These are phyloP conservation scores for Vicia faba DNA, from an alignment of 306 rosid species.

Conservation along the genomic window DNA sequence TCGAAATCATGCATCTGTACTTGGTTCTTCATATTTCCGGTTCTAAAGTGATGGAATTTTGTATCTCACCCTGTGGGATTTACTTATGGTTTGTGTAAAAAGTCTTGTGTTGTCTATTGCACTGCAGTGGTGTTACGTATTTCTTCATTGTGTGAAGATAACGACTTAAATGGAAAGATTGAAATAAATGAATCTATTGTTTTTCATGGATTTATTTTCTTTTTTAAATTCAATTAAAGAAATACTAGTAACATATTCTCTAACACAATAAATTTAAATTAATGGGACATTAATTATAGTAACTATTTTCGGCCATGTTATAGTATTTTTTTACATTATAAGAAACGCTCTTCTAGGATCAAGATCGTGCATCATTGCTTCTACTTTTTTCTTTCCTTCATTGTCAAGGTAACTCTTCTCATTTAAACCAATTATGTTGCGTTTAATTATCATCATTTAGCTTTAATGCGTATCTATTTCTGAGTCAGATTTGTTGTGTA, in stretches of 20 bases:
- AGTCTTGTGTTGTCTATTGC: conserved; percentile 15
- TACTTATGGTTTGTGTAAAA: background rate
- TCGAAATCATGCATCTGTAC: conserved; percentile 68
- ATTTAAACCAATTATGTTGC: background rate
- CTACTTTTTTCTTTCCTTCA: background rate
- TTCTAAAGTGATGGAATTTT: conserved; percentile 39
- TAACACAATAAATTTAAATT: no score
- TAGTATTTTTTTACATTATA: no score
- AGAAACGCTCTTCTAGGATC: background rate
- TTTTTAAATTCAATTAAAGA: no score
- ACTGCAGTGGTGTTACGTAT: conserved; percentile 7
- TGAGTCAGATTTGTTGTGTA: background rate
- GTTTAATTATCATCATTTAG: background rate
- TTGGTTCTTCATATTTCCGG: conserved; percentile 61
- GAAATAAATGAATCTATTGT: conserved; percentile 23
- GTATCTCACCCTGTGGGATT: background rate
- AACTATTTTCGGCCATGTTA: no score
- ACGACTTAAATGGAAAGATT: background rate
- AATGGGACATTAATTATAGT: background rate
- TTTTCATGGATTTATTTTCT: background rate
- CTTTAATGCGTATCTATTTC: conserved; percentile 17
- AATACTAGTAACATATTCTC: background rate
- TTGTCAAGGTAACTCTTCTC: conserved; percentile 23
- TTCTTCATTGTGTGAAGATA: background rate
- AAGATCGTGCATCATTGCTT: background rate